These are phyloP conservation scores for Cryptosporidium sp. DNA, from an alignment of 169 alveolate genomes.

Conservation along the genomic window DNA sequence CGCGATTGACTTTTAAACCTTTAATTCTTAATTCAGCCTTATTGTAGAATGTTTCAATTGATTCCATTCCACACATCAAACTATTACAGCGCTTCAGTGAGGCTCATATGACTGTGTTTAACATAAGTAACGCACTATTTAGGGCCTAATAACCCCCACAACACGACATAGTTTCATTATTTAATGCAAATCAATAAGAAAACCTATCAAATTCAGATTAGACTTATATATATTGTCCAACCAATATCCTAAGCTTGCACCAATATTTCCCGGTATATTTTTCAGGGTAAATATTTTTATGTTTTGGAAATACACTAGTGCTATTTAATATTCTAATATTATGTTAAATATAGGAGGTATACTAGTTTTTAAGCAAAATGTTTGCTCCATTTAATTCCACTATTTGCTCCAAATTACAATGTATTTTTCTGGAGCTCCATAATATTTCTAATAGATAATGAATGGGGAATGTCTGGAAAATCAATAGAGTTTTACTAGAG, in stretches of 20 bases:
- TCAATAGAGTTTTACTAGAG: neutral
- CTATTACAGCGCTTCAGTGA: conserved; percentile 47
- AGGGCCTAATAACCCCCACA: conserved; percentile 59
- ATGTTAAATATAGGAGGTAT: neutral
- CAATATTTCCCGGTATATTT: conserved; percentile 19
- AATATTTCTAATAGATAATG: neutral
- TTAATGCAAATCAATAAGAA: neutral
- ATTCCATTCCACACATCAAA: conserved; percentile 52
- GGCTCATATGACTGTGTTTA: conserved; percentile 67
- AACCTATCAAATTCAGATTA: neutral
- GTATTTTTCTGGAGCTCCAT: conserved; percentile 24
- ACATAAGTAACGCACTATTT: conserved; percentile 40
- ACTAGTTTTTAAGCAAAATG: neutral
- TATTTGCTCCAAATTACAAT: neutral
- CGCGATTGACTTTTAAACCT: neutral
- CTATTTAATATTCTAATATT: neutral
- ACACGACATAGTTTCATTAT: conserved; percentile 63
- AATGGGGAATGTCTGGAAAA: neutral
- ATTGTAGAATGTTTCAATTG: neutral
- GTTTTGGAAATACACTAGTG: neutral
- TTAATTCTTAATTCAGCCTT: neutral
- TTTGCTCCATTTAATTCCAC: neutral
- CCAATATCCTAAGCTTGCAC: neutral
- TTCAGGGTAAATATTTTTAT: neutral
- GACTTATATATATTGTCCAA: conserved; percentile 17